Base-by-base conservation (phyloP, 2,329 filamentous ascomycete species). In the Hypomyces rosellus region DNA sequence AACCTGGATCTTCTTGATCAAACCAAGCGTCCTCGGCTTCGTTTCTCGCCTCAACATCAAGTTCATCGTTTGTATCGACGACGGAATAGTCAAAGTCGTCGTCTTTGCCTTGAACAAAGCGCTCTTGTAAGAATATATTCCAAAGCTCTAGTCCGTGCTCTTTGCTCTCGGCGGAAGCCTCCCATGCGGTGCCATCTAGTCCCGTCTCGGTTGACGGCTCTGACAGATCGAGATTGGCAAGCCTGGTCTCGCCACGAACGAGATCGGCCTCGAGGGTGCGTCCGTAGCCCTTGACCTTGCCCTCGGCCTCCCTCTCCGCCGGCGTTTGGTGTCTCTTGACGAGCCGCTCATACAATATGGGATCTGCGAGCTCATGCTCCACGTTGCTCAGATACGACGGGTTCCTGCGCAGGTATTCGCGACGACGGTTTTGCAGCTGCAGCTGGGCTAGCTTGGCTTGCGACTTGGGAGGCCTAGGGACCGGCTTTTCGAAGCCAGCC, bases 261-360 rank as follows among this genome's bases (percentile, higher is more conserved):
- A 95, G 72, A 56, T 91, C 88, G 1, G 88, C 83, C 63, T 95
- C 86, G 5, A 95, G 77, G 12, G 86, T 78, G 20, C 87, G 86
- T 1, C 86, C 86, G 65, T 89, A 93, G 11, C 89, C 89, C 63
- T 89, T 89, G 8, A 74, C 71, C 40, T 81, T 81, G 8, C 84
- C 86, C 59, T 92, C 88, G 6, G 77, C 77, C 63, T 89, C 82
- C 48, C 88, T 81, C 69, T 95, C 89, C 4, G 76, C 73, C 3
- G 84, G 71, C 1, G 84, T 84, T 57, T 91, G 88, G 65, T 90
- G 91, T 46, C 81, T 82, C 47, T 88, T 82, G 53, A 96, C 80
- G 20, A 95, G 76, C 48, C 81, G 79, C 65, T 95, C 88, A 72
- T 95, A 95, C 33, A 95, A 78, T 8, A 92, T 72, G 1, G 89